A percentile compares a stretch with the other conserved stretches of the same genome.
phyloP scores from a whole-genome alignment of 2,329 filamentous ascomycete species.

The Paecilomyces dactylethromorphus region DNA sequence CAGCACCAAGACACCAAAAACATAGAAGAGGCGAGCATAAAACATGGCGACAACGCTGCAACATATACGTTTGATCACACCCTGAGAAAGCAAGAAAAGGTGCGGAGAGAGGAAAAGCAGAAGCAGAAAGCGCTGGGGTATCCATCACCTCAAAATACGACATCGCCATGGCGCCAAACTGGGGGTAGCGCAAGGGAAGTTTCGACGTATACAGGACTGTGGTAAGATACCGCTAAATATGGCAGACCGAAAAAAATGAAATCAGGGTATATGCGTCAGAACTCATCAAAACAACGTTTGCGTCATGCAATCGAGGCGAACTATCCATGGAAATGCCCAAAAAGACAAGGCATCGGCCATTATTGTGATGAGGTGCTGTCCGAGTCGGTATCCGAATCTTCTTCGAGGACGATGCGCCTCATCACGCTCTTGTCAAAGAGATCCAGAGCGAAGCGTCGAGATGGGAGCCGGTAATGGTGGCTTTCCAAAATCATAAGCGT shows the following conservation, averaged over 20 bases:
- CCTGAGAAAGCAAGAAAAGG: background rate
- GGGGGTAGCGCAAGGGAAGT: background rate
- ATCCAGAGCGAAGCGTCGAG: slow-evolving; percentile 85
- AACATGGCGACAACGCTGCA: background rate
- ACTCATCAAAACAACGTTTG: background rate
- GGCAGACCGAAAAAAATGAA: background rate
- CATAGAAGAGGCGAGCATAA: background rate
- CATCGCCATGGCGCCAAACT: background rate
- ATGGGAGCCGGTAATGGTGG: slow-evolving; percentile 81
- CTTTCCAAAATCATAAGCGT: slow-evolving; percentile 78
- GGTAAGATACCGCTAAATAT: background rate
- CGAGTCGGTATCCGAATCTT: slow-evolving; percentile 46
- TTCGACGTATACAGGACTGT: background rate
- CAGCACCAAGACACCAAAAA: background rate
- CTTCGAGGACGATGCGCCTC: slow-evolving; percentile 73
- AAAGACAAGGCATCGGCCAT: background rate
- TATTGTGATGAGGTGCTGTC: slow-evolving; percentile 20
- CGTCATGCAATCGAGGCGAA: background rate
- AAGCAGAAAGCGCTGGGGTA: background rate
- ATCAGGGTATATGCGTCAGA: background rate
- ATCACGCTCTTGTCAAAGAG: slow-evolving; percentile 89
- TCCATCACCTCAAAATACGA: background rate
- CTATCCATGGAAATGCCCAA: background rate
- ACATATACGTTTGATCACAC: background rate
- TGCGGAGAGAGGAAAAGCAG: background rate